Evolutionary conservation across 2,329 filamentous ascomycete genomes (phyloP).

Genomic region (Colletotrichum truncatum): DNA sequence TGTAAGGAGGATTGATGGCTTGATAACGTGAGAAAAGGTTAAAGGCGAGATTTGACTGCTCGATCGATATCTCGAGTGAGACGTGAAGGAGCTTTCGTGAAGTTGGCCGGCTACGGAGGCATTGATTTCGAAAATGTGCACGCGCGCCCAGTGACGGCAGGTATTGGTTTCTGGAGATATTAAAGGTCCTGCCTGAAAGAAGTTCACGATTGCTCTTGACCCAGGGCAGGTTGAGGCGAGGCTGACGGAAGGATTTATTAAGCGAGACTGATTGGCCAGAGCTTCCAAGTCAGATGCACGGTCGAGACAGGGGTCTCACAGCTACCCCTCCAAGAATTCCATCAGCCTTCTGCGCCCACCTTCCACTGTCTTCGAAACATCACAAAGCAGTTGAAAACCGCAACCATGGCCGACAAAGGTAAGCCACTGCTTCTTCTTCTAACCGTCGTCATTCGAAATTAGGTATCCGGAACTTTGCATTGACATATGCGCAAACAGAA

Average conservation of each 20-base stretch:
- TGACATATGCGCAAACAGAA: conserved; percentile 46
- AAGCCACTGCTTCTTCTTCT: background rate
- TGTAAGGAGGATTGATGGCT: too few species aligned
- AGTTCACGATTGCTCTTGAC: background rate
- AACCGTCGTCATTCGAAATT: background rate
- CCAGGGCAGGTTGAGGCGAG: conserved; percentile 9
- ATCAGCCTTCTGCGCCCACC: conserved; percentile 13
- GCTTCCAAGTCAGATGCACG: background rate
- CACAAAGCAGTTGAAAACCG: background rate
- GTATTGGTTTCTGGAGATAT: too few species aligned
- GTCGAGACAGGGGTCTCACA: conserved; percentile 1
- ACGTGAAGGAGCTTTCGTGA: too few species aligned
- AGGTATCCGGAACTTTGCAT: too few species aligned
- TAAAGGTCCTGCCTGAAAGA: background rate
- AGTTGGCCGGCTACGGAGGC: too few species aligned
- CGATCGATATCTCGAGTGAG: too few species aligned
- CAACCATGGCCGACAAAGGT: conserved; percentile 51
- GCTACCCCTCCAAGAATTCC: conserved; percentile 34
- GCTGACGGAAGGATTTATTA: conserved; percentile 11
- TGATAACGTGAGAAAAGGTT: too few species aligned
- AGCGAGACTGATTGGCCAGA: conserved; percentile 24
- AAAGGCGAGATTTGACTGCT: too few species aligned
- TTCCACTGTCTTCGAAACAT: conserved; percentile 34
- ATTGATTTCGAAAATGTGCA: background rate
- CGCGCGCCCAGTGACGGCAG: too few species aligned